Evolutionary conservation across 2,329 filamentous ascomycete genomes (phyloP).

Genomic region (Aspergillus luchuensis): DNA sequence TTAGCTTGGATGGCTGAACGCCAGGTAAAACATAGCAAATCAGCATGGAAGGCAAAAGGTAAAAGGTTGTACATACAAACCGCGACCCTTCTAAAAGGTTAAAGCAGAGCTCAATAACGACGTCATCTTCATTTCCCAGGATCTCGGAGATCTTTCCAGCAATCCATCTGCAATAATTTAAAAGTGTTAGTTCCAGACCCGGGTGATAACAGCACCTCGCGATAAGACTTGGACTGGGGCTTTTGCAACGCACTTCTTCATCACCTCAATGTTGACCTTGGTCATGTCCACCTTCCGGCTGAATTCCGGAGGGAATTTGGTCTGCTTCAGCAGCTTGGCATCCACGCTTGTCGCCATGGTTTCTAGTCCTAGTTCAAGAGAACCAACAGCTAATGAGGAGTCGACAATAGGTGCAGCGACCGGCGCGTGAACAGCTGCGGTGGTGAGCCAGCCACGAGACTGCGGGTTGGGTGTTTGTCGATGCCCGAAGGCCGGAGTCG

Average conservation of each 20-base stretch:
- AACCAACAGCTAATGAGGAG: background rate
- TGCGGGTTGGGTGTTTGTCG: slow-evolving; percentile 16
- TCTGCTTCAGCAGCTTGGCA: slow-evolving; percentile 83
- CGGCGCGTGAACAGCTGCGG: slow-evolving; percentile 11
- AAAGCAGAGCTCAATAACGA: slow-evolving; percentile 83
- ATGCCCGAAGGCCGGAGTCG: slow-evolving; percentile 10
- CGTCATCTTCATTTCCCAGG: slow-evolving; percentile 89
- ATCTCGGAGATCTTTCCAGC: slow-evolving; percentile 83
- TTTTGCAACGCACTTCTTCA: slow-evolving; percentile 76
- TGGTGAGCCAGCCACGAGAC: slow-evolving; percentile 10
- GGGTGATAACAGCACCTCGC: slow-evolving; percentile 1
- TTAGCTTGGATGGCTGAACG: slow-evolving; percentile 3
- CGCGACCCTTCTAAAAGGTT: slow-evolving; percentile 71
- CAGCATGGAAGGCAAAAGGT: background rate
- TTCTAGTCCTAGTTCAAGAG: slow-evolving; percentile 34
- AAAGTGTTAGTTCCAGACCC: slow-evolving; percentile 5
- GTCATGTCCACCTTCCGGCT: slow-evolving; percentile 94
- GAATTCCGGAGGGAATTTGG: slow-evolving; percentile 92
- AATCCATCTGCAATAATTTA: slow-evolving; percentile 72
- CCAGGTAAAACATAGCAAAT: background rate
- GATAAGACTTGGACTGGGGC: slow-evolving; percentile 14
- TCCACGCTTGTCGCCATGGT: slow-evolving; percentile 82
- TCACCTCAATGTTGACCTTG: slow-evolving; percentile 95
- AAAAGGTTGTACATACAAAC: slow-evolving; percentile 61
- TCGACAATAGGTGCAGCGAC: slow-evolving; percentile 1